Evolutionary conservation across 2,329 filamentous ascomycete species (phyloP), one percentile per base, ranked within the genome.

Genomic region (Diaporthe sp.): DNA sequence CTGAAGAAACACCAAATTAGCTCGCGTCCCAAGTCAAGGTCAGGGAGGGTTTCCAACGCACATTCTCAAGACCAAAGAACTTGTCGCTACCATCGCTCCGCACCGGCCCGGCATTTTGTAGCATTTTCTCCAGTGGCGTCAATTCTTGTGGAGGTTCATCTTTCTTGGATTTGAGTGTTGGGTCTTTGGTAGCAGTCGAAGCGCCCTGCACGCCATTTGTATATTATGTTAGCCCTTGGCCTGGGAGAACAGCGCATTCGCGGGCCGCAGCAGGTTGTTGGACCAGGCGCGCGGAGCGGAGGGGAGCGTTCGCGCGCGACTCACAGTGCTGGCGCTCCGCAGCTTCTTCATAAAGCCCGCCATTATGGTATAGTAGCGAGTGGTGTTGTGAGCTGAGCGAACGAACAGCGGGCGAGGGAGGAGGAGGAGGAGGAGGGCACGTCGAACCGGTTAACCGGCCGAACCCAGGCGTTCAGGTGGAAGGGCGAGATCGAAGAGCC

Each of bases 61-160:
- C 96, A 86, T 99, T 99, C 85, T 99, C 97, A 83, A 98, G 93
- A 22, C 97, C 97, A 85, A 97, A 98, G 87, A 98, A 99, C 86
- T 98, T 97, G 86, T 98, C 97, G 82, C 94, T 98, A 71, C 97
- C 97, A 84, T 98, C 96, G 78, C 90, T 88, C 80, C 95, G 92
- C 78, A 97, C 86, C 3, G 96, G 92, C 4, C 95, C 96, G 75
- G 94, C 92, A 84, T 95, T 93, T 79, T 92, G 90, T 42, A 99
- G 89, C 88, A 97, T 93, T 87, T 95, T 92, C 80, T 92, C 89
- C 74, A 93, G 79, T 4, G 91, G 91, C 2, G 91, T 92, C 71
- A 89, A 79, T 80, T 92, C 91, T n/a, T 85, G 84, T n/a, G 84
- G 77, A n/a, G 85, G 82, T 77, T 91, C 89, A 60, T 91, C 89